Evolutionary conservation across 2,329 filamentous ascomycete genomes (phyloP).

Genomic region (Aspergillus glaucus): DNA sequence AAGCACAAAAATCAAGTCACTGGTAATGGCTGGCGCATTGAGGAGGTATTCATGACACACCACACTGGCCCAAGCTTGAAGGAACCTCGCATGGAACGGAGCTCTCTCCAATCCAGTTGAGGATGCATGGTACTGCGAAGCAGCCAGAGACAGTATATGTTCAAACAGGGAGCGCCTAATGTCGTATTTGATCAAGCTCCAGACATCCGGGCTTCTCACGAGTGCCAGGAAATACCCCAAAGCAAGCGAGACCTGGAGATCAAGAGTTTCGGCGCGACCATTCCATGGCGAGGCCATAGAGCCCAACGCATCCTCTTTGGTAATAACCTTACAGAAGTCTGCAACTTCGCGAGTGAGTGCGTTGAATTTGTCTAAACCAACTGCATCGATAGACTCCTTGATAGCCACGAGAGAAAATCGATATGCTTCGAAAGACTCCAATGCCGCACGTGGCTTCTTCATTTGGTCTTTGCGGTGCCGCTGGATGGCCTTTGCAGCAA

Average conservation of each 20-base stretch:
- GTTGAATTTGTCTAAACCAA: constrained; percentile 19
- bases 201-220: constrained; percentile 24
- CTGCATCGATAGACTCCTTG: constrained; percentile 14
- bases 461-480: constrained; percentile 21
- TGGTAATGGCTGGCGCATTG: constrained; percentile 25
- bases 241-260: constrained; percentile 22
- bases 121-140: constrained; percentile 20
- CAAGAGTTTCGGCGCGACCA: constrained; percentile 31
- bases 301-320: constrained; percentile 17
- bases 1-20: constrained; percentile 29
- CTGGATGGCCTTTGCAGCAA: constrained; percentile 24
- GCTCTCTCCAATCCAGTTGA: constrained; percentile 20
- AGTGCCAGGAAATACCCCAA: constrained; percentile 31
- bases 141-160: constrained; percentile 27
- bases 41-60: constrained; percentile 36
- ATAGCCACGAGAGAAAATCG: constrained; percentile 24
- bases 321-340: constrained; percentile 18
- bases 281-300: constrained; percentile 29
- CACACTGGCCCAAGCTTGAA: constrained; percentile 33
- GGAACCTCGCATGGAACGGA: constrained; percentile 22
- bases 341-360: constrained; percentile 19
- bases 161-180: constrained; percentile 26
- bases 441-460: constrained; percentile 18
- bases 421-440: constrained; percentile 35
- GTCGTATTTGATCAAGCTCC: constrained; percentile 24